Percentiles rank a stretch among this genome's conserved stretches.
Conservation (phyloP, 768 basidiomycete species). For the Trametes elegans region DNA sequence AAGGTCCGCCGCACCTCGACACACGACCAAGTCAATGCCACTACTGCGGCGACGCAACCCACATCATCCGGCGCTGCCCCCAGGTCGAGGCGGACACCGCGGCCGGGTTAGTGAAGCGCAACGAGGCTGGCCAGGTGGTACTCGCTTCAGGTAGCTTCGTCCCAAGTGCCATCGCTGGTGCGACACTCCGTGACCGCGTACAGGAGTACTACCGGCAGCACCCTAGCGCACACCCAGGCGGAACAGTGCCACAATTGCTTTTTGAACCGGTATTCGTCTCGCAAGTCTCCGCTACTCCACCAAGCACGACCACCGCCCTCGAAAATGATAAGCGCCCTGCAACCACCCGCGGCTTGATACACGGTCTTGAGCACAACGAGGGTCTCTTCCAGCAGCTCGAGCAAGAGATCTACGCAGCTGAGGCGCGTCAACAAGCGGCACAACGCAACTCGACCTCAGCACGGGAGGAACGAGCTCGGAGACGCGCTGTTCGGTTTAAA, state of each 20-base stretch:
- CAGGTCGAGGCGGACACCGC: constrained; percentile 13
- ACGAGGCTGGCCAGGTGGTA: constrained; percentile 26
- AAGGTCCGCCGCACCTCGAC: neutral
- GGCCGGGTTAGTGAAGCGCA: constrained; percentile 23
- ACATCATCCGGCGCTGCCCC: constrained; percentile 28
- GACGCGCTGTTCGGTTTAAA: neutral
- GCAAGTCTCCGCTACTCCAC: too few species aligned
- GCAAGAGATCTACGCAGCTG: neutral
- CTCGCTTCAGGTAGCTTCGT: constrained; percentile 27
- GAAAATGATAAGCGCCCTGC: too few species aligned
- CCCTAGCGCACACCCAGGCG: neutral
- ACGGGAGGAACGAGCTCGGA: neutral
- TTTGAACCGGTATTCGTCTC: neutral
- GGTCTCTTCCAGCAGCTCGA: constrained; percentile 1
- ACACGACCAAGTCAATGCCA: neutral
- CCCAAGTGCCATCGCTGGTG: constrained; percentile 16
- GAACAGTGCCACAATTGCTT: neutral
- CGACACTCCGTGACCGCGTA: constrained; percentile 1
- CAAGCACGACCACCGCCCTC: too few species aligned
- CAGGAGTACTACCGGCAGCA: neutral
- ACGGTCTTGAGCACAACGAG: neutral
- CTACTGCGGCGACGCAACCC: constrained; percentile 26
- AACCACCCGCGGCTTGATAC: neutral
- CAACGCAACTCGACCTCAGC: neutral
- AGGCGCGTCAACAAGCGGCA: neutral